Evolutionary conservation across 1,139 yeast genomes (phyloP).

Genomic region (Yamadazyma atlantica): DNA sequence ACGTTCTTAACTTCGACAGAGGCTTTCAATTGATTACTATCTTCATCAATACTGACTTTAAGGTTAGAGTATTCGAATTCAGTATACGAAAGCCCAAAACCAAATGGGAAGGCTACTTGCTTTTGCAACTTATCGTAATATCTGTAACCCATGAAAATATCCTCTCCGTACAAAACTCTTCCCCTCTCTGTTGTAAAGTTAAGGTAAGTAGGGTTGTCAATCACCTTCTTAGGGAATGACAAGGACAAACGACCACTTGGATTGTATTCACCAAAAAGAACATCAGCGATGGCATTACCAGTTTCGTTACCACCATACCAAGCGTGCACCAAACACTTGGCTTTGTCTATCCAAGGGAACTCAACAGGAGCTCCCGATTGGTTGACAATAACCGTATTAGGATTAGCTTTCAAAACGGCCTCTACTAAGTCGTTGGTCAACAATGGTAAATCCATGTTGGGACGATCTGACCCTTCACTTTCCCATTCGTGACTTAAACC

Average conservation of each 20-base stretch:
- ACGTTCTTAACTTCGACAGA: constrained; percentile 39
- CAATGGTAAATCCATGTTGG: constrained; percentile 42
- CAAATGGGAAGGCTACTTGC: constrained; percentile 57
- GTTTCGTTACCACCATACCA: constrained; percentile 39
- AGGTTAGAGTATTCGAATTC: constrained; percentile 29
- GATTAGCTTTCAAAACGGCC: constrained; percentile 47
- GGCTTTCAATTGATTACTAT: constrained; percentile 12
- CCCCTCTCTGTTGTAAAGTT: constrained; percentile 41
- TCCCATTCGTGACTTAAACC: constrained; percentile 40
- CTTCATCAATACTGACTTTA: constrained; percentile 15
- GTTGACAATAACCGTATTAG: constrained; percentile 53
- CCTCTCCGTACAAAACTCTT: constrained; percentile 53
- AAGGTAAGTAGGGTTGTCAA: constrained; percentile 47
- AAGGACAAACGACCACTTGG: constrained; percentile 32
- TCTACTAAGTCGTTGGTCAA: constrained; percentile 45
- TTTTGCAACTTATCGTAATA: constrained; percentile 52
- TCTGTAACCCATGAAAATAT: constrained; percentile 60
- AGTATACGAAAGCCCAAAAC: constrained; percentile 64
- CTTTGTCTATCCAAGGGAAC: constrained; percentile 53
- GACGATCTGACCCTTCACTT: constrained; percentile 34
- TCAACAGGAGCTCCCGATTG: constrained; percentile 66
- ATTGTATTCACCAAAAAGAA: constrained; percentile 24
- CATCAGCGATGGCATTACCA: constrained; percentile 26
- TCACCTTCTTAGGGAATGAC: constrained; percentile 46
- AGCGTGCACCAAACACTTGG: constrained; percentile 50